A percentile compares a stretch with the other conserved stretches of the same genome.
These are phyloP conservation scores for Isoetes engelmannii DNA, from an alignment of 83 land plant genomes.

Conservation along the genomic window DNA sequence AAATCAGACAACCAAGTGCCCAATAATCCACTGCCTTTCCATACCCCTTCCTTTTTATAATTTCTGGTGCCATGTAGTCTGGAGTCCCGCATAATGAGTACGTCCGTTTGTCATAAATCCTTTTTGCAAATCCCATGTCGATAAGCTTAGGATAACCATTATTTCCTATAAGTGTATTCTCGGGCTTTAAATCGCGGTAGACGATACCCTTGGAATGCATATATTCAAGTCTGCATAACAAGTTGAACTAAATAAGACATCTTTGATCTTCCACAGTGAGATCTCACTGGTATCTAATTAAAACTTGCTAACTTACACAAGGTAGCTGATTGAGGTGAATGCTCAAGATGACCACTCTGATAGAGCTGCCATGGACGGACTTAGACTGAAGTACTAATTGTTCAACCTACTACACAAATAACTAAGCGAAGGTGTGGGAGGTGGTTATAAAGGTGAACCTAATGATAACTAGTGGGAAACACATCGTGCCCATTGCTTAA, in stretches of 20 bases:
- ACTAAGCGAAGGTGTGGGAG: too few species aligned
- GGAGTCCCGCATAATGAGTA: slow-evolving; percentile 38
- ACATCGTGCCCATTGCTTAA: too few species aligned
- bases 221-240: slow-evolving; percentile 24
- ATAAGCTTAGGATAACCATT: slow-evolving; percentile 36
- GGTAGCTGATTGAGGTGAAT: too few species aligned
- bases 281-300: background rate
- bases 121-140: slow-evolving; percentile 37
- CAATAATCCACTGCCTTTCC: slow-evolving; percentile 34
- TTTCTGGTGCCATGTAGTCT: slow-evolving; percentile 37
- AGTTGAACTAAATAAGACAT: background rate
- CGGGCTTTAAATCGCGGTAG: slow-evolving; percentile 36
- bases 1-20: slow-evolving; percentile 37
- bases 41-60: slow-evolving; percentile 37
- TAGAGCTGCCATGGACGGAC: too few species aligned
- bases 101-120: slow-evolving; percentile 28
- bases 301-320: too few species aligned
- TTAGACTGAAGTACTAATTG: too few species aligned
- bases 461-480: too few species aligned
- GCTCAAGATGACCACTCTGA: too few species aligned
- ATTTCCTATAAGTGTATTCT: slow-evolving; percentile 34
- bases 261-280: slow-evolving; percentile 5
- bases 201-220: slow-evolving; percentile 37
- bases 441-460: too few species aligned
- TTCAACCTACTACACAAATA: too few species aligned